Conservation (phyloP, 108 stramenopile genomes). For the Seminavis robusta region DNA sequence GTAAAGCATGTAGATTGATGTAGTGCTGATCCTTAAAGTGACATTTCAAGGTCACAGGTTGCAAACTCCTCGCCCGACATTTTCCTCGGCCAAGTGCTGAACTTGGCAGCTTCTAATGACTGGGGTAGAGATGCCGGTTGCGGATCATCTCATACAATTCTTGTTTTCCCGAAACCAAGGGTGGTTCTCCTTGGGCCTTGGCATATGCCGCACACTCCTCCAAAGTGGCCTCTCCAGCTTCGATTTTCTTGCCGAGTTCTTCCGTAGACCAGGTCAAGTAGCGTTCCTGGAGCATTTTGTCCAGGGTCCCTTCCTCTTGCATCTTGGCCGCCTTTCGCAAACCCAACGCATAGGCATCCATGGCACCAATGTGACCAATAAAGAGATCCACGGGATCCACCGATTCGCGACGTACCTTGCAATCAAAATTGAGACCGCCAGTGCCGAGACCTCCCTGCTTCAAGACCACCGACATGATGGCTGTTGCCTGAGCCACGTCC, state of each 20-base stretch:
- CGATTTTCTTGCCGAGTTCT: constrained; percentile 42
- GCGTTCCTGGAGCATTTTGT: constrained; percentile 37
- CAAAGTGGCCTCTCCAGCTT: constrained; percentile 38
- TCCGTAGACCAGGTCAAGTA: constrained; percentile 43
- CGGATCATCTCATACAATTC: constrained; percentile 58
- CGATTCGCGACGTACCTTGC: constrained; percentile 63
- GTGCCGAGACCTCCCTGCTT: constrained; percentile 51
- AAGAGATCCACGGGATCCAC: constrained; percentile 59
- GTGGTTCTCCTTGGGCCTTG: constrained; percentile 39
- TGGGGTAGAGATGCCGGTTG: constrained; percentile 37
- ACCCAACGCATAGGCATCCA: constrained; percentile 65
- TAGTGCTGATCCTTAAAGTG: no score
- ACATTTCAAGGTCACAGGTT: no score
- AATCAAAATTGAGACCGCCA: constrained; percentile 73
- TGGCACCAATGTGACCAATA: constrained; percentile 62
- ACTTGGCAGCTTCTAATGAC: neutral
- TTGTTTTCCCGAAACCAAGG: constrained; percentile 47
- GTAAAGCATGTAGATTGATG: no score
- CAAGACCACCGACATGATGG: constrained; percentile 44
- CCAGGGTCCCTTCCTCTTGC: constrained; percentile 34
- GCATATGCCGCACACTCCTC: constrained; percentile 50
- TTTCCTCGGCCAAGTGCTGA: no score
- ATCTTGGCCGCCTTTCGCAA: constrained; percentile 58
- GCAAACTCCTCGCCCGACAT: no score
- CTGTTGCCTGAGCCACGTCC: constrained; percentile 46